Base-by-base conservation (phyloP, 2,329 filamentous ascomycete genomes). In the Dichotomopilus funicola region DNA sequence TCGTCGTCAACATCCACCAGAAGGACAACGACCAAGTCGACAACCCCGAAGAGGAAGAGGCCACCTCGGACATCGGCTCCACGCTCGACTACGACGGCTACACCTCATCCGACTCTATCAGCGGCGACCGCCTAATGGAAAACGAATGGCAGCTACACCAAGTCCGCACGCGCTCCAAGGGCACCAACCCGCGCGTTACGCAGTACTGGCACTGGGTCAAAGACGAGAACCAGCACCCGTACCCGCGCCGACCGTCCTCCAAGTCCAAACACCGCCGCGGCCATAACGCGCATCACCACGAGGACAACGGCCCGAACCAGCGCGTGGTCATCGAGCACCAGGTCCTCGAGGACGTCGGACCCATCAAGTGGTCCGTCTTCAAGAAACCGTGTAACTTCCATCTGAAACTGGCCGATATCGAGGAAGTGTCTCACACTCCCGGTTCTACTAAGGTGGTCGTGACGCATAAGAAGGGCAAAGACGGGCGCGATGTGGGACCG, bases 131-230 rank as follows among this genome's bases (percentile, higher is more conserved):
- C 9, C 70, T 82, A 6, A 70, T 70, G 31, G 66, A 69, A 10
- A 70, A 72, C 8, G 79, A 83, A 64, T 83, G 75, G 70, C 74
- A 77, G 12, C 63, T 83, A 11, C 69, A 75, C 46, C 76, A 80
- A 59, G 73, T 83, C 61, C 80, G 80, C 67, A 77, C 75, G 3
- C 67, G 69, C 11, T 60, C 69, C 9, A 71, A 75, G 50, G 76
- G 78, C 1, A 78, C 74, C 27, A 76, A 75, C 52, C 66, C 70
- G 2, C 62, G 70, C 11, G 75, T 78, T 5, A 80, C 77, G 10
- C 79, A 82, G 63, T 82, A 81, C 67, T 80, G 78, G 78, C 77
- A 78, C 49, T 82, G 75, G 74, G 62, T 75, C 4, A 68, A 71
- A 35, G 63, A 64, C 6, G 69, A 63, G 13, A 62, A 71, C 12